Evolutionary conservation across 2,329 filamentous ascomycete species (phyloP).

Genomic region (Aspergillus brunneoviolaceus): DNA sequence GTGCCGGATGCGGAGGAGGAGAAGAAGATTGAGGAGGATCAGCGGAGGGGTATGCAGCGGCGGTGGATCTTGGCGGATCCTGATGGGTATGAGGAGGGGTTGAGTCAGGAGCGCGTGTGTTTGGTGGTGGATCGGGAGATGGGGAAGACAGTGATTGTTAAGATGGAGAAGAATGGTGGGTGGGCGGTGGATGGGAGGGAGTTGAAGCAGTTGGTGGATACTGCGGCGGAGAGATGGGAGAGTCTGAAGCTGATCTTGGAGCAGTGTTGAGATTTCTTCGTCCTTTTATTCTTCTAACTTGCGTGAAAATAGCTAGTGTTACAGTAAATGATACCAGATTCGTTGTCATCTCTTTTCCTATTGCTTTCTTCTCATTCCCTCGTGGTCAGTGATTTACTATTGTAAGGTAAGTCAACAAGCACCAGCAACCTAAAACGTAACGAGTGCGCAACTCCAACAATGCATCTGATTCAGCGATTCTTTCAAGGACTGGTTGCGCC

Average conservation of each 20-base stretch:
- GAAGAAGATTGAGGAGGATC: constrained; percentile 46
- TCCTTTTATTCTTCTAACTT: neutral
- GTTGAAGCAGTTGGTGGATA: constrained; percentile 58
- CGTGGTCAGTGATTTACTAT: neutral
- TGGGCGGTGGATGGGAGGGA: constrained; percentile 64
- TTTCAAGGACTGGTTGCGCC: neutral
- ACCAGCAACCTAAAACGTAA: neutral
- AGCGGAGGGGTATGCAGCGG: constrained; percentile 34
- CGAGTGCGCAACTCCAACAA: neutral
- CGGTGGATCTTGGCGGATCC: constrained; percentile 82
- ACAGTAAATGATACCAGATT: constrained; percentile 27
- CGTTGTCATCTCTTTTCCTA: neutral
- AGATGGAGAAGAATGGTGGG: constrained; percentile 82
- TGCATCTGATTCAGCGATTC: neutral
- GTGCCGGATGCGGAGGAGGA: constrained; percentile 35
- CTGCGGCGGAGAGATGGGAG: constrained; percentile 65
- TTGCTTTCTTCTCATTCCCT: neutral
- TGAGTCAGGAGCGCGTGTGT: constrained; percentile 81
- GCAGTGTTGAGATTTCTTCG: constrained; percentile 25
- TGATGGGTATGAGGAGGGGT: constrained; percentile 81
- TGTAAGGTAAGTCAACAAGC: neutral
- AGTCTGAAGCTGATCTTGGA: constrained; percentile 52
- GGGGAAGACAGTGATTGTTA: constrained; percentile 57
- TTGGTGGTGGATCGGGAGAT: constrained; percentile 67
- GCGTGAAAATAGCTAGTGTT: constrained; percentile 6